phyloP scores from a whole-genome alignment of 2,329 filamentous ascomycete species.

The Cadophora malorum region DNA sequence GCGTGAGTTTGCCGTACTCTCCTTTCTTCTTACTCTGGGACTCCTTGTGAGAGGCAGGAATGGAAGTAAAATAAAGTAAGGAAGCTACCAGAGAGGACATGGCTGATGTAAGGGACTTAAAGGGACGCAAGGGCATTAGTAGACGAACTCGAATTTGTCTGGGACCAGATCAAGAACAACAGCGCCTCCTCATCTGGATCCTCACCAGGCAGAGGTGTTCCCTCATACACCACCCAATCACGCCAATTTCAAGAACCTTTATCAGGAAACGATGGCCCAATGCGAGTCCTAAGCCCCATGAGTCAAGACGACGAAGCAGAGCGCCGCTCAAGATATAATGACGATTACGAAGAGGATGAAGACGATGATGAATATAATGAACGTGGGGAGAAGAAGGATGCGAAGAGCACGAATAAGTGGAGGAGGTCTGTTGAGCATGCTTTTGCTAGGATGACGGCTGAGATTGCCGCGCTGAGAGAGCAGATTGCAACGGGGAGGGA shows the following conservation, averaged over 20 bases:
- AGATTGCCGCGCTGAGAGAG: conserved; percentile 90
- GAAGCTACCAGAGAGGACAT: no score
- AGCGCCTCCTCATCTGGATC: conserved; percentile 67
- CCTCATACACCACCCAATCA: conserved; percentile 43
- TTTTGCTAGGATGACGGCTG: conserved; percentile 86
- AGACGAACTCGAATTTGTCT: conserved; percentile 96
- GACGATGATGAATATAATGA: conserved; percentile 49
- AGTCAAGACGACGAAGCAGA: conserved; percentile 80
- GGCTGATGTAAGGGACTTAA: conserved; percentile 26
- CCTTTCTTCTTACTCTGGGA: background rate
- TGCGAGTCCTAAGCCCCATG: conserved; percentile 82
- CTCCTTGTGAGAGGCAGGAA: background rate
- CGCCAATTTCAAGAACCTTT: conserved; percentile 53
- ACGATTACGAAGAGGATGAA: conserved; percentile 53
- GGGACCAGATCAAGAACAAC: conserved; percentile 96
- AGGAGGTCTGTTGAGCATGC: conserved; percentile 83
- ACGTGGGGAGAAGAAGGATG: conserved; percentile 48
- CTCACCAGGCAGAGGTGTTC: conserved; percentile 54
- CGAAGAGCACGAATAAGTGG: conserved; percentile 66
- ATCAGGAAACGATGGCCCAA: conserved; percentile 59
- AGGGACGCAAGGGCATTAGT: conserved; percentile 87
- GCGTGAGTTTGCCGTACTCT: conserved; percentile 56
- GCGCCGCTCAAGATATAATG: conserved; percentile 51
- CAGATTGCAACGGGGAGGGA: conserved; percentile 82
- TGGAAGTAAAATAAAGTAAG: no score